Evolutionary conservation across 768 basidiomycete genomes (phyloP).

Genomic region (Suillus clintonianus): DNA sequence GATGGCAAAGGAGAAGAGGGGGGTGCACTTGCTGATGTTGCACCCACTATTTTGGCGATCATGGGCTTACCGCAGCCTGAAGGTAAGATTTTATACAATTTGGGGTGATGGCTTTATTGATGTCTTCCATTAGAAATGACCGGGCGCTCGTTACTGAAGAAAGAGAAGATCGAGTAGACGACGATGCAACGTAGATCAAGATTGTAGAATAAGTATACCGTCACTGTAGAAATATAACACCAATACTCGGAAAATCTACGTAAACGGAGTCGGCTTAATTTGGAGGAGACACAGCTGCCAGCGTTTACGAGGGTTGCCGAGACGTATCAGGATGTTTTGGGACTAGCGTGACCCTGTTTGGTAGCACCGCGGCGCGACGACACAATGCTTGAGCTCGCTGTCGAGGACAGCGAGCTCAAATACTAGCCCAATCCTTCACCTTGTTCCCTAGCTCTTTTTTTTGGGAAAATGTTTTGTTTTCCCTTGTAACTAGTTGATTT

Average conservation of each 20-base stretch:
- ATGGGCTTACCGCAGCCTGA: conserved; percentile 74
- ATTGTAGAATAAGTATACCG: neutral
- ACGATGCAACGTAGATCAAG: neutral
- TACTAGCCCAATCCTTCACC: too few relatives aligned
- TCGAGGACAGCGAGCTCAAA: too few relatives aligned
- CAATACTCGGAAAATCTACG: neutral
- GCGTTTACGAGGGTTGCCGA: too few relatives aligned
- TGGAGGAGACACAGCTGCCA: neutral
- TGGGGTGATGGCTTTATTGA: neutral
- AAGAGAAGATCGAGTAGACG: conserved; percentile 4
- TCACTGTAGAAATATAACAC: neutral
- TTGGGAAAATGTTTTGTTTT: too few relatives aligned
- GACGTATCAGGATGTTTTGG: too few relatives aligned
- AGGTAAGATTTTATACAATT: conserved; percentile 41
- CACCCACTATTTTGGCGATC: conserved; percentile 82
- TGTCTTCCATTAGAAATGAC: conserved; percentile 28
- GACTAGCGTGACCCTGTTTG: too few relatives aligned
- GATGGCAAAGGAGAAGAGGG: conserved; percentile 57
- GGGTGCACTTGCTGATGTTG: conserved; percentile 87
- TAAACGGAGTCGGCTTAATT: too few relatives aligned
- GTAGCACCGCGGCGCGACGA: too few relatives aligned
- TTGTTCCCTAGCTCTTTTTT: too few relatives aligned
- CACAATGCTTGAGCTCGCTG: too few relatives aligned
- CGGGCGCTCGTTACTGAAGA: conserved; percentile 28
- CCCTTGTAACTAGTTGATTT: too few relatives aligned